Percentiles rank a stretch among this genome's conserved stretches.
These are phyloP conservation scores for Cubamyces lactineus DNA, from an alignment of 768 basidiomycete genomes.

Conservation along the genomic window DNA sequence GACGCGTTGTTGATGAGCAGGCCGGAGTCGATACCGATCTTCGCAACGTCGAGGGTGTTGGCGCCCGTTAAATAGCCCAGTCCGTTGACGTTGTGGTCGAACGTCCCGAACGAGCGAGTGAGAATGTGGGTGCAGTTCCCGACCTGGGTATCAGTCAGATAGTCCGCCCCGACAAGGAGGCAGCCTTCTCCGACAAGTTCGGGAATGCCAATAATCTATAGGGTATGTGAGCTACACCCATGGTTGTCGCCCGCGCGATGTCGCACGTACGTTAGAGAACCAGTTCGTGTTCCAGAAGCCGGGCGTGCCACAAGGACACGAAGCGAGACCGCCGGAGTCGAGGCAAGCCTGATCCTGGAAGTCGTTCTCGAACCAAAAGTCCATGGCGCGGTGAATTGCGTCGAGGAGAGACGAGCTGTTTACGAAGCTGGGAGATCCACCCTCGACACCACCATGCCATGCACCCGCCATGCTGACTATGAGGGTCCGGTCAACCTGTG, in stretches of 20 bases:
- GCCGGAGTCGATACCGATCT: constrained; percentile 58
- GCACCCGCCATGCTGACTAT: constrained; percentile 58
- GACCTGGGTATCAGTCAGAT: constrained; percentile 46
- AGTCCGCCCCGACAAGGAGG: constrained; percentile 50
- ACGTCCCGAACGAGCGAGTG: constrained; percentile 51
- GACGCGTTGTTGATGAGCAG: constrained; percentile 34
- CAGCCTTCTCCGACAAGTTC: constrained; percentile 59
- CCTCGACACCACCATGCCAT: constrained; percentile 53
- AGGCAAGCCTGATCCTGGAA: constrained; percentile 57
- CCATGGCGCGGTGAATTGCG: constrained; percentile 55
- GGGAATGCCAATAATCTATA: constrained; percentile 63
- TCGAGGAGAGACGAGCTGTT: constrained; percentile 44
- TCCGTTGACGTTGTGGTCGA: constrained; percentile 47
- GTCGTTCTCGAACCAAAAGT: constrained; percentile 65
- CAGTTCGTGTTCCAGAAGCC: constrained; percentile 66
- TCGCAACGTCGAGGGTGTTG: constrained; percentile 66
- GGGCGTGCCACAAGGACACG: constrained; percentile 59
- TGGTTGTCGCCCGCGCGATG: too few species aligned
- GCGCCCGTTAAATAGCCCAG: constrained; percentile 61
- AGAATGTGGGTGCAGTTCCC: constrained; percentile 55
- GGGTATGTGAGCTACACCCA: not conserved
- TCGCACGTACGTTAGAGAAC: constrained; percentile 55
- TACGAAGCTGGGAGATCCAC: constrained; percentile 44
- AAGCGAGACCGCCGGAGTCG: constrained; percentile 52
- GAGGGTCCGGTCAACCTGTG: not conserved